Evolutionary conservation across 2,329 filamentous ascomycete genomes (phyloP), one percentile per base, ranked within the genome.

Genomic region (Macrophomina pseudophaseolina): DNA sequence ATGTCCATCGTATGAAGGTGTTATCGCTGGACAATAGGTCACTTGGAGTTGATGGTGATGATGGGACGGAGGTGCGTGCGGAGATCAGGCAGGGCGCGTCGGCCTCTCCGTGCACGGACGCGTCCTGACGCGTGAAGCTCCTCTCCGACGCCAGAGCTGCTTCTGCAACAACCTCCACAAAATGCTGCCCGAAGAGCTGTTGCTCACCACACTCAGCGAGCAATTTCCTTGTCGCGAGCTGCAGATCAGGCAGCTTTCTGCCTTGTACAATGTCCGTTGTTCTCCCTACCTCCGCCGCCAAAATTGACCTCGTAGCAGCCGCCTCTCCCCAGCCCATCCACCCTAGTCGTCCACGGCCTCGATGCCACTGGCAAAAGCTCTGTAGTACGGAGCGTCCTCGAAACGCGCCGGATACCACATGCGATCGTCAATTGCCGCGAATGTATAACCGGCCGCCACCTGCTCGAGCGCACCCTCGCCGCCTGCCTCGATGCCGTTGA

Each of bases 291-390:
- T 14, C 51, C 16, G 40, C 23, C 49, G 38, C 48, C 51, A 5
- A 49, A 12, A 49, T 72, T 76, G 70, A 78, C 64, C 62, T 23
- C 35, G 33, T 32, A 42, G 32, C 74, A 92, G 87, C 86, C 88
- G 28, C 78, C 81, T 54, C 84, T 89, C n/a, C 89, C 91, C 35
- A 89, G 87, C 66, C 91, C 91, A 66, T 83, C 88, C 11, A 91
- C 91, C 68, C 78, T 97, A 11, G 88, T 97, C 28, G 79, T 96
- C 58, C 89, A 98, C 77, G 95, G 95, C 60, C 87, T 93, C 35
- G 89, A 94, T 73, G 90, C 93, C 2, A 97, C 94, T 0, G 94
- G 93, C 48, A 98, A 98, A 80, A 92, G 88, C 38, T 86, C 87
- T 56, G 85, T 97, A 60, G 83, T 90, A 3, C 83, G 84, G 66